phyloP scores from a whole-genome alignment of 345 rosid species.

The Alliaria petiolata region DNA sequence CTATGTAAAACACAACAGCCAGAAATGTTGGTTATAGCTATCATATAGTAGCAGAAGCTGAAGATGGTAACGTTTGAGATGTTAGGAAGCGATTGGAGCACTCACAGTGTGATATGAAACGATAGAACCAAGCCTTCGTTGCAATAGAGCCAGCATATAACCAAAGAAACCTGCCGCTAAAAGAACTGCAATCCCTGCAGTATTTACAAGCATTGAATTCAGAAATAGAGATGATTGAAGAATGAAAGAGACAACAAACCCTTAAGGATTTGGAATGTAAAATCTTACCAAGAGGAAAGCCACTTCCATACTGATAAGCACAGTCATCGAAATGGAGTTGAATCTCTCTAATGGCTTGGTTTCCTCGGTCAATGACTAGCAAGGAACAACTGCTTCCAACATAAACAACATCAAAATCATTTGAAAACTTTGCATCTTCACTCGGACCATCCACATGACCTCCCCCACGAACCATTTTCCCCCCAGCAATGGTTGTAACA shows the following conservation, averaged over 20 bases:
- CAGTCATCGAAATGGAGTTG: conserved; percentile 97
- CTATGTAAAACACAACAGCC: conserved; percentile 29
- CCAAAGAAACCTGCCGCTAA: conserved; percentile 87
- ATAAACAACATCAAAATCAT: conserved; percentile 92
- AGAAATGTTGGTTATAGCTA: not conserved
- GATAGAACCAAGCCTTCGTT: conserved; percentile 58
- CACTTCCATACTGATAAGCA: conserved; percentile 87
- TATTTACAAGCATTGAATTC: not conserved
- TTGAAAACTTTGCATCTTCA: conserved; percentile 88
- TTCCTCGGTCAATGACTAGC: conserved; percentile 90
- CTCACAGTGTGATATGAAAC: conserved; percentile 63
- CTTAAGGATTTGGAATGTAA: not conserved
- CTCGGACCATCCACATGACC: conserved; percentile 98
- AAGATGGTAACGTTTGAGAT: not conserved
- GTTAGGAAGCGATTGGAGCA: conserved; percentile 1
- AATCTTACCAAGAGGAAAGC: conserved; percentile 78
- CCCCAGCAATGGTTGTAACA: conserved; percentile 93
- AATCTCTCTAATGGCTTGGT: conserved; percentile 89
- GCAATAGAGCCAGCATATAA: conserved; percentile 92
- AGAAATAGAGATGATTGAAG: not conserved
- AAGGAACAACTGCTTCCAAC: conserved; percentile 95
- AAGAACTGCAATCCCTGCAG: conserved; percentile 83
- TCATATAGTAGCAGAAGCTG: not conserved
- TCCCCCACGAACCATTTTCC: conserved; percentile 71
- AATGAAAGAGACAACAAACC: not conserved